A percentile compares a stretch with the other conserved stretches of the same genome.
These are phyloP conservation scores for Amanita molliuscula DNA, from an alignment of 768 basidiomycete species.

Conservation along the genomic window DNA sequence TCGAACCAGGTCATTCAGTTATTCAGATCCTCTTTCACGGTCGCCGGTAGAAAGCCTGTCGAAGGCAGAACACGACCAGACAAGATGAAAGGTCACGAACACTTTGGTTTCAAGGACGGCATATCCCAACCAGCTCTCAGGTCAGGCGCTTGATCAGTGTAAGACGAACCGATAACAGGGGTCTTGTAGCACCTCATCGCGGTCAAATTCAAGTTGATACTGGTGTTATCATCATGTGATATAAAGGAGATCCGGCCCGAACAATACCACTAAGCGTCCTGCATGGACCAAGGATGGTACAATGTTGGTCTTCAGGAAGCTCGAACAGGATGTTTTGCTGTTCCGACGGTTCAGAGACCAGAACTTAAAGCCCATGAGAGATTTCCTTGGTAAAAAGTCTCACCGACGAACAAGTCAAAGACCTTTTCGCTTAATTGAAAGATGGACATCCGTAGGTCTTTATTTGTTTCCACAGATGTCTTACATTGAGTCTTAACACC, in stretches of 20 bases:
- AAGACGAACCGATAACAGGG: neutral
- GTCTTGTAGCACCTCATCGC: neutral
- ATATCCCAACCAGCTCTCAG: neutral
- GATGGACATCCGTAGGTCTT: neutral
- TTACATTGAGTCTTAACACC: neutral
- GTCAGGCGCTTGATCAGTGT: neutral
- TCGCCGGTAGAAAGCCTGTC: too few species aligned
- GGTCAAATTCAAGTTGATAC: neutral
- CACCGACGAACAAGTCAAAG: neutral
- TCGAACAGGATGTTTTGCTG: conserved; percentile 20
- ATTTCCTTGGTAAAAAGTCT: neutral
- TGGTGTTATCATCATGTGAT: neutral
- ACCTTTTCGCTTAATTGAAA: neutral
- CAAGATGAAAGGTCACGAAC: neutral
- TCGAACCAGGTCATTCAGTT: too few species aligned
- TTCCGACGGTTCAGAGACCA: conserved; percentile 7
- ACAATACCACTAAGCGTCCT: conserved; percentile 12
- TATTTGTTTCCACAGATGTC: neutral
- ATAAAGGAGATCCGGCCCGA: neutral
- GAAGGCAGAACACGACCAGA: too few species aligned
- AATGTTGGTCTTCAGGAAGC: conserved; percentile 23
- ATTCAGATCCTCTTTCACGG: too few species aligned
- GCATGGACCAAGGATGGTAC: conserved; percentile 23
- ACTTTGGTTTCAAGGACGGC: neutral
- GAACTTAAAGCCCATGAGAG: neutral